These are phyloP conservation scores for Verticillium klebahnii DNA, from an alignment of 2,329 filamentous ascomycete species.

Conservation along the genomic window DNA sequence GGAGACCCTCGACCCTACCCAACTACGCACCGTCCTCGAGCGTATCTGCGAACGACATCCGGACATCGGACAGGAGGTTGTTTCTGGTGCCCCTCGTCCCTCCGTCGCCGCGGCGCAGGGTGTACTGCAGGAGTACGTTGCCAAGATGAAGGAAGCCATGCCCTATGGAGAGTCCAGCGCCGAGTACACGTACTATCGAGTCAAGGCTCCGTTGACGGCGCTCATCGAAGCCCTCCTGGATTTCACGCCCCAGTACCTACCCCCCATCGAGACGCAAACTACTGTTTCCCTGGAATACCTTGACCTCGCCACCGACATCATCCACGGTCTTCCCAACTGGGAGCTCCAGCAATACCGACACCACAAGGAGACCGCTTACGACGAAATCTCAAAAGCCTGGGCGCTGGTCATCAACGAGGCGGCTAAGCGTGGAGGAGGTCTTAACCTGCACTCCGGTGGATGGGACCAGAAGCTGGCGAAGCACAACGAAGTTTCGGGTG, in stretches of 20 bases:
- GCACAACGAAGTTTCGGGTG: conserved; percentile 83
- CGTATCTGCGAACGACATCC: conserved; percentile 88
- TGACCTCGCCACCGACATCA: conserved; percentile 83
- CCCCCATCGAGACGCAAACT: conserved; percentile 82
- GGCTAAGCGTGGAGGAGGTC: conserved; percentile 84
- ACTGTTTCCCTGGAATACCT: conserved; percentile 80
- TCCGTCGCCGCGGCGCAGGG: conserved; percentile 75
- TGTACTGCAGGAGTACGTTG: conserved; percentile 78
- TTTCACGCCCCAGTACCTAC: conserved; percentile 93
- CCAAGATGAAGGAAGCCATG: conserved; percentile 71
- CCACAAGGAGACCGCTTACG: conserved; percentile 92
- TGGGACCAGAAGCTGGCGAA: conserved; percentile 87
- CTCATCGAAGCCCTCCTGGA: conserved; percentile 88
- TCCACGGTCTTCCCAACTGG: conserved; percentile 89
- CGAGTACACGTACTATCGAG: conserved; percentile 92
- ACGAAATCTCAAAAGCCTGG: conserved; percentile 94
- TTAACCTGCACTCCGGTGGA: conserved; percentile 80
- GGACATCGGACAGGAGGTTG: conserved; percentile 78
- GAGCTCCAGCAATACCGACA: conserved; percentile 82
- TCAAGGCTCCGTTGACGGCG: conserved; percentile 73
- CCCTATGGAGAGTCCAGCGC: conserved; percentile 82
- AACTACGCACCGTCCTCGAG: conserved; percentile 81
- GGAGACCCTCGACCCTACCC: conserved; percentile 83
- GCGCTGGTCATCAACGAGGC: conserved; percentile 86
- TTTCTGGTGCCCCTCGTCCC: conserved; percentile 79